Conservation (phyloP, 345 rosid species). For the Barbarea vulgaris region DNA sequence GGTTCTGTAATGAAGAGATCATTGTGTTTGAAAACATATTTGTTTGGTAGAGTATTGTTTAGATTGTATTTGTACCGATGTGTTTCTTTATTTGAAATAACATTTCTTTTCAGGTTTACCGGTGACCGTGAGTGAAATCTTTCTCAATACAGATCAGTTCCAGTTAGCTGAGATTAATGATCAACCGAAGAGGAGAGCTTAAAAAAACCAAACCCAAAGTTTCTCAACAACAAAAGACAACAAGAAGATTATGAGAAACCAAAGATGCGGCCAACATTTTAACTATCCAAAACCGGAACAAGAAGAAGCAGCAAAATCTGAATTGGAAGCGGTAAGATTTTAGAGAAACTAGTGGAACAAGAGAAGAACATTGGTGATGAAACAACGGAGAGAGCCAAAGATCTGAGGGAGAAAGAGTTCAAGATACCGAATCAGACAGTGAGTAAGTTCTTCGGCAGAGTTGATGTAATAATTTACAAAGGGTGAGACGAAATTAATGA, state of each 20-base stretch:
- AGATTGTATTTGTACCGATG: not conserved
- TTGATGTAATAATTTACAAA: not conserved
- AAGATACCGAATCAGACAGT: slow-evolving; percentile 40
- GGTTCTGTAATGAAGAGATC: too few relatives aligned
- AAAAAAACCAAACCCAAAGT: not conserved
- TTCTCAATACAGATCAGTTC: too few relatives aligned
- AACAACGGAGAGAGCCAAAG: slow-evolving; percentile 71
- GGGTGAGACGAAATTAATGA: not conserved
- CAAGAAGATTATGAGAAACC: not conserved
- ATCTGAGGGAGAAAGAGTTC: slow-evolving; percentile 74
- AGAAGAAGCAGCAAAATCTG: not conserved
- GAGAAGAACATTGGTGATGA: slow-evolving; percentile 60
- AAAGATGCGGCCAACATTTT: not conserved
- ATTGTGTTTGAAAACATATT: not conserved
- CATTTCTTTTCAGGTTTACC: not conserved
- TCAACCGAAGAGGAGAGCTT: not conserved
- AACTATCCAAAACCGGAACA: not conserved
- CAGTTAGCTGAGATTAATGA: not conserved
- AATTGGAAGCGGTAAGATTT: not conserved
- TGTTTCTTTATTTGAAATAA: not conserved
- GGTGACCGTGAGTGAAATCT: not conserved
- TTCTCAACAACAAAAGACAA: not conserved
- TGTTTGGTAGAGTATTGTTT: too few relatives aligned
- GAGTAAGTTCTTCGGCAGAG: not conserved
- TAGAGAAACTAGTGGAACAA: slow-evolving; percentile 64